Evolutionary conservation across 2,329 filamentous ascomycete species (phyloP), one percentile per base, ranked within the genome.

Genomic region (Gyromitra esculenta): DNA sequence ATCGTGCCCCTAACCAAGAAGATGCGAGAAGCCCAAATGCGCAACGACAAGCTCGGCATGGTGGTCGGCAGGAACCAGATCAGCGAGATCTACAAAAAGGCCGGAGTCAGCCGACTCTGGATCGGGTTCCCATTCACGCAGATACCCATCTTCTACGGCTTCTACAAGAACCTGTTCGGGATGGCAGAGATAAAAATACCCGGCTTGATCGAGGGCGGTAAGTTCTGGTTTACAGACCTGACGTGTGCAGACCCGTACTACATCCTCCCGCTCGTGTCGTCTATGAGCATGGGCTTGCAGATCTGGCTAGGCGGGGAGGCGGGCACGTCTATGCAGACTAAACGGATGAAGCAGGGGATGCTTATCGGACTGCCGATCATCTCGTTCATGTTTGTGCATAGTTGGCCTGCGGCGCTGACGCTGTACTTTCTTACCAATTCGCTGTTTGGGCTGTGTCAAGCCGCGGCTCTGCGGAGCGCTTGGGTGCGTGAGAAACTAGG

Each of bases 151-250:
- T 92, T 91, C 77, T 93, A 90, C 83, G 93, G 94, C 81, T 90
- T 91, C 76, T 98, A 95, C 86, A 89, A 92, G 76, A 86, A 95
- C 59, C 83, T 96, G 78, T 87, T 89, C 68, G 90, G 87, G 79
- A 96, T 97, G 91, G 84, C 89, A 0, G 83, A 86, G 25, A 85
- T 98, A 62, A 95, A 95, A 2, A 93, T 97, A 4, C 95, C 95
- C 0, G 91, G 89, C 0, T 83, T 98, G 79, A 88, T 92, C 80
- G 85, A 84, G 0, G 92, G 92, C 41, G 91, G 92, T 1, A 84
- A 90, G 45, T 84, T 90, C 52, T 99, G 96, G 96, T 88, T 98
- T 79, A 84, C 85, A 1, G 92, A 98, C 83, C 84, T 99, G 78
- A 91, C 93, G 0, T 82, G 89, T 25, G 83, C 88, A 1, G 96